phyloP scores from a whole-genome alignment of 2,329 filamentous ascomycete species.

The Neophaeococcomyces mojaviensis region DNA sequence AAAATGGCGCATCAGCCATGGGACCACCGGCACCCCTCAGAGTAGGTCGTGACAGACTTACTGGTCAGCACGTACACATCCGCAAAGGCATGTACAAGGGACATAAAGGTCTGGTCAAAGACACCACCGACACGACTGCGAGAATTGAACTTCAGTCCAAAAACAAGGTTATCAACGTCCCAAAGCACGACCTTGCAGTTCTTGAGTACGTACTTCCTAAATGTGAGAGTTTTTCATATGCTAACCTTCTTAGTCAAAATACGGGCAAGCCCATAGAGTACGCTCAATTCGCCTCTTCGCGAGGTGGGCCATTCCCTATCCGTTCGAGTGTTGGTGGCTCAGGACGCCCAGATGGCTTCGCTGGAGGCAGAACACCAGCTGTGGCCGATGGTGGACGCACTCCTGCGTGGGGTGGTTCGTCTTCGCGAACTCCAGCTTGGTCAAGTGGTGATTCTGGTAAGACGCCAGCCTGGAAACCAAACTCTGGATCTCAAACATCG shows the following conservation, averaged over 20 bases:
- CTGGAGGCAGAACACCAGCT: constrained; percentile 63
- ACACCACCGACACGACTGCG: constrained; percentile 77
- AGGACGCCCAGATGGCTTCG: constrained; percentile 44
- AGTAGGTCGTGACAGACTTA: constrained; percentile 69
- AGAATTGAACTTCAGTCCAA: constrained; percentile 92
- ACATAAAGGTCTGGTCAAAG: constrained; percentile 88
- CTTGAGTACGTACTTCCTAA: constrained; percentile 57
- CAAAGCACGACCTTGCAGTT: constrained; percentile 72
- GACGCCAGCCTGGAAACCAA: constrained; percentile 50
- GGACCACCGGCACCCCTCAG: constrained; percentile 57
- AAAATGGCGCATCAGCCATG: constrained; percentile 48
- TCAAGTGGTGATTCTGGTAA: constrained; percentile 29
- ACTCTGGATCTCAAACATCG: constrained; percentile 46
- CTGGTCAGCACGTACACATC: constrained; percentile 88
- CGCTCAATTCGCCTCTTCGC: constrained; percentile 17
- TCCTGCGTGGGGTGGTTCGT: constrained; percentile 41
- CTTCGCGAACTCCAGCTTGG: constrained; percentile 30
- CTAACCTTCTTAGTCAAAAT: constrained; percentile 20
- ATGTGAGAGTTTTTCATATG: constrained; percentile 1
- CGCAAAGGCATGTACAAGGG: constrained; percentile 86
- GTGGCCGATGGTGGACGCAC: constrained; percentile 57
- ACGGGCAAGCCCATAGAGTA: constrained; percentile 19
- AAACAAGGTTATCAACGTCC: constrained; percentile 79
- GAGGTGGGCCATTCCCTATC: constrained; percentile 16
- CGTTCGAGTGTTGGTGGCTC: constrained; percentile 25